phyloP scores from a whole-genome alignment of 352 stramenopile genomes.

The Blastocystis sp. region DNA sequence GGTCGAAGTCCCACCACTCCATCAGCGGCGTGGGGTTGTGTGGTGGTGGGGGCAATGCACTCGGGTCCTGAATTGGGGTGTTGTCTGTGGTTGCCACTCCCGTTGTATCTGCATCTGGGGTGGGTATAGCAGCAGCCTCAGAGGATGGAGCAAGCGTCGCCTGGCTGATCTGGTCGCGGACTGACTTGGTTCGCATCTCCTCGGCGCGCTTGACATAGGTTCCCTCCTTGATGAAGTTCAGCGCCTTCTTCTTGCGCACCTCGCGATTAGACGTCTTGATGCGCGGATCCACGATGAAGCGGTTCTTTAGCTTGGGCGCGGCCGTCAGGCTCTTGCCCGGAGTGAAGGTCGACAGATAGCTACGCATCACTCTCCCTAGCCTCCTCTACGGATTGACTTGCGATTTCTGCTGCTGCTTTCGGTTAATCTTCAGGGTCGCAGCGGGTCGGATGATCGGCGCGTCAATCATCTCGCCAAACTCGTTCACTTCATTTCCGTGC shows the following conservation, averaged over 20 bases:
- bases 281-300: constrained; percentile 21
- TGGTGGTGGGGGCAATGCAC: constrained; percentile 19
- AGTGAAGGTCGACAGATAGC: constrained; percentile 10
- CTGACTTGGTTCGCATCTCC: constrained; percentile 43
- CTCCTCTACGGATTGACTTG: constrained; percentile 24
- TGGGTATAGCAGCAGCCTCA: neutral
- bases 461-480: constrained; percentile 45
- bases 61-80: constrained; percentile 22
- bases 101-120: neutral
- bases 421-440: constrained; percentile 41
- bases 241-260: constrained; percentile 36
- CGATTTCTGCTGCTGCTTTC: constrained; percentile 50
- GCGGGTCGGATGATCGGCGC: constrained; percentile 22
- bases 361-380: neutral
- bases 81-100: neutral
- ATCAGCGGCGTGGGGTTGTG: constrained; percentile 48
- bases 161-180: constrained; percentile 23
- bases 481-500: constrained; percentile 54
- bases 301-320: constrained; percentile 17
- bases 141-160: neutral
- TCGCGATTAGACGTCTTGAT: constrained; percentile 38
- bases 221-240: constrained; percentile 47
- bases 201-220: constrained; percentile 4
- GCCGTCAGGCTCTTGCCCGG: neutral
- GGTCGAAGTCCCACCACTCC: constrained; percentile 56